Evolutionary conservation across 2,329 filamentous ascomycete genomes (phyloP).

Genomic region (Trichoderma guizhouense): DNA sequence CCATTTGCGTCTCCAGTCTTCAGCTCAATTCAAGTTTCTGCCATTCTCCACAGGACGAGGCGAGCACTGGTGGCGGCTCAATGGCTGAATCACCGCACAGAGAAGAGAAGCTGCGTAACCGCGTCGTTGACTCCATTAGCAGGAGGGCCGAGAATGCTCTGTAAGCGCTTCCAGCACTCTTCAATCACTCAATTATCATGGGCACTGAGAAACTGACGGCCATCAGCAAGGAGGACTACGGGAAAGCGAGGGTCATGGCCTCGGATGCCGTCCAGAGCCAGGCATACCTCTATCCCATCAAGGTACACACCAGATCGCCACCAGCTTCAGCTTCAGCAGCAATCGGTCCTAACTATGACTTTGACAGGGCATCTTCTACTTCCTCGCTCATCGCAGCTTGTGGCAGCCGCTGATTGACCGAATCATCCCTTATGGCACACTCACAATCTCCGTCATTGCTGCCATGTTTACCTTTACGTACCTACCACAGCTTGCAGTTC

Average conservation of each 20-base stretch:
- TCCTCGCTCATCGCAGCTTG: conserved; percentile 51
- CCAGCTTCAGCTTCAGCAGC: neutral
- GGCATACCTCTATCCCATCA: conserved; percentile 84
- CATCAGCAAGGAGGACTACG: conserved; percentile 64
- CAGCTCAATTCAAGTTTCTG: neutral
- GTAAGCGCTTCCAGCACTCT: conserved; percentile 31
- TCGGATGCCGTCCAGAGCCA: conserved; percentile 69
- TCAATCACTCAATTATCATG: neutral
- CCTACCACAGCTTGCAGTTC: conserved; percentile 74
- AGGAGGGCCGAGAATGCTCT: conserved; percentile 49
- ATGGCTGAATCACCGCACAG: conserved; percentile 20
- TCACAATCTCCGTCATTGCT: conserved; percentile 69
- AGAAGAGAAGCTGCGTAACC: conserved; percentile 26
- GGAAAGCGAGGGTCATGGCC: conserved; percentile 61
- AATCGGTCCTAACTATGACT: neutral
- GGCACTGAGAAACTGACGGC: neutral
- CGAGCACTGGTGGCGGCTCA: neutral
- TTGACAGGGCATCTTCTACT: conserved; percentile 58
- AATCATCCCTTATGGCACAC: conserved; percentile 59
- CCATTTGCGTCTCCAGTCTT: neutral
- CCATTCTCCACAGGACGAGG: neutral
- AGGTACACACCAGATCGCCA: conserved; percentile 36
- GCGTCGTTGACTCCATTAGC: conserved; percentile 39
- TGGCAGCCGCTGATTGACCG: conserved; percentile 58
- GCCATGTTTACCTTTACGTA: conserved; percentile 90